Evolutionary conservation across 495 filamentous ascomycete species (phyloP).

Genomic region (Penicillium antarcticum): DNA sequence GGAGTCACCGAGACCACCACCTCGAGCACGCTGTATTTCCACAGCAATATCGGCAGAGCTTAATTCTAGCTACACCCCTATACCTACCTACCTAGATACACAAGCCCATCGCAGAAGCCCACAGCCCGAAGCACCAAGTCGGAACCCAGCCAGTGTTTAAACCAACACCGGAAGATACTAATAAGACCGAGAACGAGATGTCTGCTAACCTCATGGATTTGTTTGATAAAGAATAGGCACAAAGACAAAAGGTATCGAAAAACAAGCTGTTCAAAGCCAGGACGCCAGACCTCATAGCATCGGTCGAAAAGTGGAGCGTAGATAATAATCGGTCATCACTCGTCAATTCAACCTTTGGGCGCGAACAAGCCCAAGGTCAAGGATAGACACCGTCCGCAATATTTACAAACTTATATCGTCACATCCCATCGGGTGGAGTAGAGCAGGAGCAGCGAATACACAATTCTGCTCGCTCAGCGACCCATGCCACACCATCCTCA

Average conservation of each 20-base stretch:
- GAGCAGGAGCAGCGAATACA: neutral
- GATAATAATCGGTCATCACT: slow-evolving; percentile 20
- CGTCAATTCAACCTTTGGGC: slow-evolving; percentile 12
- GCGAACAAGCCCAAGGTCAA: neutral
- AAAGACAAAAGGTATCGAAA: slow-evolving; percentile 20
- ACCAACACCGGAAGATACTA: too few species aligned
- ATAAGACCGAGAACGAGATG: neutral
- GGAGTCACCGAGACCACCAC: too few species aligned
- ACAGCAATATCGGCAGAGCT: too few species aligned
- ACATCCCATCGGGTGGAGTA: neutral
- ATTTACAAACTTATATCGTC: slow-evolving; percentile 4
- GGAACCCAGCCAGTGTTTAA: too few species aligned
- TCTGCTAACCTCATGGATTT: slow-evolving; percentile 6
- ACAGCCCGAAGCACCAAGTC: too few species aligned
- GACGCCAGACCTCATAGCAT: slow-evolving; percentile 18
- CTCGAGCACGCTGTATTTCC: too few species aligned
- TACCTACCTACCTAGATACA: too few species aligned
- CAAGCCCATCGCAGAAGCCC: too few species aligned
- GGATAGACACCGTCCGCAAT: neutral
- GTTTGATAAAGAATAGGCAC: slow-evolving; percentile 8
- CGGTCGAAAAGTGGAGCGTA: slow-evolving; percentile 8
- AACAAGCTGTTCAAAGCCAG: slow-evolving; percentile 4
- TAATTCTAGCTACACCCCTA: too few species aligned
- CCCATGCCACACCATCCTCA: neutral
- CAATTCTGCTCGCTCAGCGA: neutral